Conservation (phyloP, 306 rosid species). For the Quillaja saponaria region DNA sequence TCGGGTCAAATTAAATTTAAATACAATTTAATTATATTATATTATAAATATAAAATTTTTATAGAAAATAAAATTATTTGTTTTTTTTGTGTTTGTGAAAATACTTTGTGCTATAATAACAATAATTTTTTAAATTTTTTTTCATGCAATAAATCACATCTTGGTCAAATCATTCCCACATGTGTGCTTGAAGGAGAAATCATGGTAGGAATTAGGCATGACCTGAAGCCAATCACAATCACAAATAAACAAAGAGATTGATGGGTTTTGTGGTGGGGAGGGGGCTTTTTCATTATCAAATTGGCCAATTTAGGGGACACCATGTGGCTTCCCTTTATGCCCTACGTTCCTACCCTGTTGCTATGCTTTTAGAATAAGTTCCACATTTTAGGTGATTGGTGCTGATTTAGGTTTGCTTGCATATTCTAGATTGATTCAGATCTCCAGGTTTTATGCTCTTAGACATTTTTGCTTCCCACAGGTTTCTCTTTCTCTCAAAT, state of each 20-base stretch:
- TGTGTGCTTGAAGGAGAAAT: constrained; percentile 57
- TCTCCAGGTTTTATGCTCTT: constrained; percentile 54
- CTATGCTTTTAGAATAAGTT: constrained; percentile 28
- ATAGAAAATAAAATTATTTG: too few relatives aligned
- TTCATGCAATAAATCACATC: constrained; percentile 10
- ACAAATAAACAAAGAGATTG: constrained; percentile 39
- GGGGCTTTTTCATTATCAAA: constrained; percentile 36
- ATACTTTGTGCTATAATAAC: not conserved
- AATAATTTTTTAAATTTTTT: not conserved
- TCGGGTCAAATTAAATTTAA: too few relatives aligned
- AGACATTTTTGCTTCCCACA: constrained; percentile 3
- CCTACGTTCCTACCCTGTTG: constrained; percentile 22
- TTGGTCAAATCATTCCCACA: constrained; percentile 47
- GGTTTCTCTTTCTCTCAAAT: too few relatives aligned
- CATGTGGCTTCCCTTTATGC: constrained; percentile 35
- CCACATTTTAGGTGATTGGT: constrained; percentile 39
- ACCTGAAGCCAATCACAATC: constrained; percentile 43
- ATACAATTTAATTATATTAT: too few relatives aligned
- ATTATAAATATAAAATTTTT: too few relatives aligned
- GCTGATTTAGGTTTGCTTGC: constrained; percentile 29
- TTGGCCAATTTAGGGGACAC: constrained; percentile 42
- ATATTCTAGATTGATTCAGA: constrained; percentile 30
- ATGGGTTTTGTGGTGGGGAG: constrained; percentile 48
- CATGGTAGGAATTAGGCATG: constrained; percentile 50
- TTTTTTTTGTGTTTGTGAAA: too few relatives aligned